These are phyloP conservation scores for Suillus occidentalis DNA, from an alignment of 768 basidiomycete genomes.

Conservation along the genomic window DNA sequence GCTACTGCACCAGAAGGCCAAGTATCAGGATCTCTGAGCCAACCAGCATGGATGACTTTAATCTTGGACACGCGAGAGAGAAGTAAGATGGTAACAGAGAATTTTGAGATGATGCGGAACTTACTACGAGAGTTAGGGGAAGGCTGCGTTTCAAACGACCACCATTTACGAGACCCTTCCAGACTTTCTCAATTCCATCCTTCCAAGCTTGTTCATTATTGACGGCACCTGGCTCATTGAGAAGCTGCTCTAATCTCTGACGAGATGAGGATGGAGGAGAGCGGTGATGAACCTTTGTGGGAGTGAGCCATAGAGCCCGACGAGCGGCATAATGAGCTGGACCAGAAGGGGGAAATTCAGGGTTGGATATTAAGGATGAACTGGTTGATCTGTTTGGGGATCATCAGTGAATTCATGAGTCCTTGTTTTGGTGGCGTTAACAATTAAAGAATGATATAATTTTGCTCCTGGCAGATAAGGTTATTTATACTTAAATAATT, in stretches of 20 bases:
- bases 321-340: conserved; percentile 64
- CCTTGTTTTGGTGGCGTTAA: too few species aligned
- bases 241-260: conserved; percentile 50
- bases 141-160: conserved; percentile 55
- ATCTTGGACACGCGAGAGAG: conserved; percentile 45
- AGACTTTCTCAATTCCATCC: conserved; percentile 57
- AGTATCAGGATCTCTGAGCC: conserved; percentile 68
- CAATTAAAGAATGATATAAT: too few species aligned
- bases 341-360: conserved; percentile 57
- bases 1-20: conserved; percentile 67
- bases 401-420: not conserved
- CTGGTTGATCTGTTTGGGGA: conserved; percentile 7
- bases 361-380: conserved; percentile 9
- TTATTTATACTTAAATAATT: too few species aligned
- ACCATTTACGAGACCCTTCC: conserved; percentile 62
- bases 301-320: conserved; percentile 58
- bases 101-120: conserved; percentile 25
- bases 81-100: conserved; percentile 11
- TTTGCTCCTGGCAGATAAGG: too few species aligned
- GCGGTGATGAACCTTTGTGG: conserved; percentile 19
- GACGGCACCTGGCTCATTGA: conserved; percentile 46
- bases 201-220: conserved; percentile 56
- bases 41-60: conserved; percentile 70
- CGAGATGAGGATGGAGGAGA: conserved; percentile 37
- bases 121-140: conserved; percentile 64